Evolutionary conservation across 2,329 filamentous ascomycete species (phyloP).

Genomic region (Alternaria conjuncta): DNA sequence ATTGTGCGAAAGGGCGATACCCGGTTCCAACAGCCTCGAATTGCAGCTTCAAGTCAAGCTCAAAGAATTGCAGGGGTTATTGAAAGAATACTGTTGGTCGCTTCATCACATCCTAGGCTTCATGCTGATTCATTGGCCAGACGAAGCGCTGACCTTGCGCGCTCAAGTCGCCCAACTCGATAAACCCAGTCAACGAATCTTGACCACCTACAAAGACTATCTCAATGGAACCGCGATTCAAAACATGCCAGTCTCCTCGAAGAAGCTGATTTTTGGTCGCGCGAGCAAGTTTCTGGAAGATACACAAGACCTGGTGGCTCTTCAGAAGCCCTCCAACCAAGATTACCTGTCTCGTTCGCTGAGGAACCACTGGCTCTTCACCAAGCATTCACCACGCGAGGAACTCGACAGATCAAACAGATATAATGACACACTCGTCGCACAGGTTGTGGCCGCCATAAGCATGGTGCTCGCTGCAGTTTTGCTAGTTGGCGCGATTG

Average conservation of each 20-base stretch:
- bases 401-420: background rate
- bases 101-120: background rate
- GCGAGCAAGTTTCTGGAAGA: background rate
- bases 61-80: background rate
- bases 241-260: background rate
- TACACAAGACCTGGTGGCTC: background rate
- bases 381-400: background rate
- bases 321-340: background rate
- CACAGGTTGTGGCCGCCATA: background rate
- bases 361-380: background rate
- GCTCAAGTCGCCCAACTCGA: background rate
- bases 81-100: background rate
- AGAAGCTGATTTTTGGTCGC: background rate
- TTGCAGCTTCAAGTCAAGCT: background rate
- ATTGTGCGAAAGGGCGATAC: background rate
- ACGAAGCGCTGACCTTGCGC: background rate
- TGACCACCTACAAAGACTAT: background rate
- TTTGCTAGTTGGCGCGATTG: constrained; percentile 30
- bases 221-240: background rate
- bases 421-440: background rate
- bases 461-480: constrained; percentile 18
- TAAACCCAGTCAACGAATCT: background rate
- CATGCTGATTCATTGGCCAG: background rate
- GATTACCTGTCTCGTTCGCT: background rate
- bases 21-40: background rate